phyloP scores from a whole-genome alignment of 345 rosid species.

The Durio zibethinus region DNA sequence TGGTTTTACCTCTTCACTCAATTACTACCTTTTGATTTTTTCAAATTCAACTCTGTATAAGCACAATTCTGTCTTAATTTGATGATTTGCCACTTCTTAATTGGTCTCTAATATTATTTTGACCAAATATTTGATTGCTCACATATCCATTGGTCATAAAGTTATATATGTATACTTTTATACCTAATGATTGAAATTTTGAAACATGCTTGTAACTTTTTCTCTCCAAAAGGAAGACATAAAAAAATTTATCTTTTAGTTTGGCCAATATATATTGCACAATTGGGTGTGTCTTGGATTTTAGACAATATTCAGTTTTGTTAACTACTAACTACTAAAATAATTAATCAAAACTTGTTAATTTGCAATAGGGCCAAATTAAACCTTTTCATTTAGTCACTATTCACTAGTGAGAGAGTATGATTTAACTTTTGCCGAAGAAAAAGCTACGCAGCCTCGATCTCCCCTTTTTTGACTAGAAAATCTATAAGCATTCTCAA shows the following conservation, averaged over 20 bases:
- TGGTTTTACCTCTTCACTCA: not conserved
- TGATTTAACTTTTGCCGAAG: not conserved
- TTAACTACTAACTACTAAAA: not conserved
- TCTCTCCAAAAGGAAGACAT: not conserved
- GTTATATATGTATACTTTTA: not conserved
- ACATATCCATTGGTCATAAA: not conserved
- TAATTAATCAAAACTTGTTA: too few species aligned
- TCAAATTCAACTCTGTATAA: not conserved
- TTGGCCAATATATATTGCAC: constrained; percentile 2
- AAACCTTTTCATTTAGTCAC: too few species aligned
- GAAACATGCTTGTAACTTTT: not conserved
- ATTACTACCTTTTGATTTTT: not conserved
- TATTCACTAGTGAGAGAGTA: too few species aligned
- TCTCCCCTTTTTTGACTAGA: not conserved
- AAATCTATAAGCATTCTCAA: not conserved
- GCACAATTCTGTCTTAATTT: not conserved
- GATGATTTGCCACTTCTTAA: not conserved
- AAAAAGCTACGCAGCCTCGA: not conserved
- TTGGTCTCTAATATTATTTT: not conserved
- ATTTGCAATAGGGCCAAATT: not conserved
- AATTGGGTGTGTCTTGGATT: not conserved
- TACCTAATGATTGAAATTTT: not conserved
- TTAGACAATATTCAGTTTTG: not conserved
- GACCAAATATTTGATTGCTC: not conserved
- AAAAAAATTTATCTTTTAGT: not conserved